Conservation (phyloP, 1,284 basidiomycete species). For the Flammula alnicola region DNA sequence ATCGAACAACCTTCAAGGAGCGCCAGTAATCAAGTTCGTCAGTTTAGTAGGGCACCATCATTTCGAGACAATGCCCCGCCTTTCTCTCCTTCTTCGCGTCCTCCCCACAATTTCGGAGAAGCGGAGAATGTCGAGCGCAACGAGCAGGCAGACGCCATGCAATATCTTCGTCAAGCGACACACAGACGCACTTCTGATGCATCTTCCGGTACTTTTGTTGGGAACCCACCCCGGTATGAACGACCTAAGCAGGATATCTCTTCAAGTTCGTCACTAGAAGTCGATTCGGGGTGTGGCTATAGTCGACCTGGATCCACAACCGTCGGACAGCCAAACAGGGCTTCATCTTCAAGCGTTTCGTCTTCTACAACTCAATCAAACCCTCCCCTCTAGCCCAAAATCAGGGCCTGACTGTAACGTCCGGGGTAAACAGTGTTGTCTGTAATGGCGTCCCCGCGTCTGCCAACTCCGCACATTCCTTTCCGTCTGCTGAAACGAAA, state of each 20-base stretch:
- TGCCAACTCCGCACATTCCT: too few relatives aligned
- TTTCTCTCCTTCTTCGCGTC: background rate
- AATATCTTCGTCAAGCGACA: conserved; percentile 1
- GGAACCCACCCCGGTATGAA: background rate
- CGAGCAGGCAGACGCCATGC: conserved; percentile 5
- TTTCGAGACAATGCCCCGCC: background rate
- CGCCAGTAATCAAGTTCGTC: background rate
- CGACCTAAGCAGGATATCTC: background rate
- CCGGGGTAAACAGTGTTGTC: too few relatives aligned
- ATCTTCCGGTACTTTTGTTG: background rate
- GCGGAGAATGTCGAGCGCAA: background rate
- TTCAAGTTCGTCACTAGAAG: background rate
- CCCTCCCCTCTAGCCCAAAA: too few relatives aligned
- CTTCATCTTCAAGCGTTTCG: too few relatives aligned
- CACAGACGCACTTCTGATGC: background rate
- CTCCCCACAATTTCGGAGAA: background rate
- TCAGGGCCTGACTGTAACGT: too few relatives aligned
- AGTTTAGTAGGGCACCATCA: background rate
- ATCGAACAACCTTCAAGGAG: background rate
- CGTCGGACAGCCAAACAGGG: too few relatives aligned
- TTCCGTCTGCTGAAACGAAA: too few relatives aligned
- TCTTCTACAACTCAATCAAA: too few relatives aligned
- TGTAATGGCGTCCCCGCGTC: too few relatives aligned
- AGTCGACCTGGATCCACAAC: background rate
- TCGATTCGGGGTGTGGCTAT: background rate